These are phyloP conservation scores for Phytophthora pisi DNA, from an alignment of 352 stramenopile genomes.

Conservation along the genomic window DNA sequence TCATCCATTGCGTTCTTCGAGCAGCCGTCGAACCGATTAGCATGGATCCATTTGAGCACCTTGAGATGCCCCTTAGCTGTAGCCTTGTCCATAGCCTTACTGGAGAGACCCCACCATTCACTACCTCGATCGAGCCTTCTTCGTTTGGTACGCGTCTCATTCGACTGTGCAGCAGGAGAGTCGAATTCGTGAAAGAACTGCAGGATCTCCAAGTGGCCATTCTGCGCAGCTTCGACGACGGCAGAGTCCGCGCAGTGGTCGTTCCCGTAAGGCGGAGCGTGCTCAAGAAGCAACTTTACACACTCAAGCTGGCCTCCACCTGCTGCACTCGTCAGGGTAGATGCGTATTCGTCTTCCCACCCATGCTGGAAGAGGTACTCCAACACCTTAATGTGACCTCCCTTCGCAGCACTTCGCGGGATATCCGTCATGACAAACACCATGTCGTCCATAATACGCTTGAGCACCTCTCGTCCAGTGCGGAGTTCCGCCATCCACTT, in stretches of 20 bases:
- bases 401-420: background rate
- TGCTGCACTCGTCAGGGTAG: background rate
- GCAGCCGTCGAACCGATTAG: background rate
- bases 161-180: background rate
- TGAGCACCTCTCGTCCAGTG: background rate
- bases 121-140: background rate
- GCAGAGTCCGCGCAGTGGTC: background rate
- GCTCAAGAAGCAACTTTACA: background rate
- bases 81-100: background rate
- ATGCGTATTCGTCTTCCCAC: background rate
- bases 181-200: background rate
- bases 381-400: background rate
- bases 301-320: background rate
- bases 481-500: background rate
- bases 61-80: background rate
- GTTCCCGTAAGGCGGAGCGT: background rate
- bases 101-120: background rate
- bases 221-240: background rate
- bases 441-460: background rate
- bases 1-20: background rate
- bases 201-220: background rate
- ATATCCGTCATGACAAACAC: background rate
- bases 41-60: background rate
- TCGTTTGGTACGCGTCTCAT: background rate
- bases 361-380: background rate